Conservation (phyloP, 1,139 yeast species). For the Pichia sp. region DNA sequence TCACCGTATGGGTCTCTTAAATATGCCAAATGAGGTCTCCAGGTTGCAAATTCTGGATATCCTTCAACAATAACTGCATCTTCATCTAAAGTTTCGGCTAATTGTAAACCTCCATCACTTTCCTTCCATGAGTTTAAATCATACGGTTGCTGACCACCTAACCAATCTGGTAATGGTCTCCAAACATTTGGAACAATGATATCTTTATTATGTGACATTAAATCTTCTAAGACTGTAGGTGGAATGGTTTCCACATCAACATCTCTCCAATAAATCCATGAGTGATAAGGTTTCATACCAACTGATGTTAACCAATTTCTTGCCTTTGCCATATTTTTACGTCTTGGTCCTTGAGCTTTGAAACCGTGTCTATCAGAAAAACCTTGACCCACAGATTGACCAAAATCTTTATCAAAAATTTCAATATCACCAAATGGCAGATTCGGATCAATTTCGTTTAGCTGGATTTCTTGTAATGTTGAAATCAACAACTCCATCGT, state of each 20-base stretch:
- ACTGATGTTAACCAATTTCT: conserved; percentile 78
- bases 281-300: conserved; percentile 75
- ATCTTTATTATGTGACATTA: conserved; percentile 70
- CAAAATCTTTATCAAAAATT: conserved; percentile 77
- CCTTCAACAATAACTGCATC: conserved; percentile 90
- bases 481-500: conserved; percentile 44
- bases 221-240: conserved; percentile 66
- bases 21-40: conserved; percentile 78
- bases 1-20: conserved; percentile 61
- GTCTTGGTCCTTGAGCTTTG: conserved; percentile 79
- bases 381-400: conserved; percentile 82
- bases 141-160: conserved; percentile 74
- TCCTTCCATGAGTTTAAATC: conserved; percentile 87
- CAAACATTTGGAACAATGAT: conserved; percentile 86
- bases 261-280: conserved; percentile 93
- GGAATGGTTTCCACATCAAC: conserved; percentile 83
- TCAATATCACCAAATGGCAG: conserved; percentile 52
- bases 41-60: conserved; percentile 81
- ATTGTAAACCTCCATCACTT: conserved; percentile 59
- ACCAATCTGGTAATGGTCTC: conserved; percentile 76
- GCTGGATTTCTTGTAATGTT: conserved; percentile 40
- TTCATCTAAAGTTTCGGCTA: conserved; percentile 61
- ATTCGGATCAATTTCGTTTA: conserved; percentile 32
- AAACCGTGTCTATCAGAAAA: conserved; percentile 87
- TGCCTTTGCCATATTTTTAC: conserved; percentile 85